Base-by-base conservation (phyloP, 1,284 basidiomycete genomes). In the Waitea zeae region DNA sequence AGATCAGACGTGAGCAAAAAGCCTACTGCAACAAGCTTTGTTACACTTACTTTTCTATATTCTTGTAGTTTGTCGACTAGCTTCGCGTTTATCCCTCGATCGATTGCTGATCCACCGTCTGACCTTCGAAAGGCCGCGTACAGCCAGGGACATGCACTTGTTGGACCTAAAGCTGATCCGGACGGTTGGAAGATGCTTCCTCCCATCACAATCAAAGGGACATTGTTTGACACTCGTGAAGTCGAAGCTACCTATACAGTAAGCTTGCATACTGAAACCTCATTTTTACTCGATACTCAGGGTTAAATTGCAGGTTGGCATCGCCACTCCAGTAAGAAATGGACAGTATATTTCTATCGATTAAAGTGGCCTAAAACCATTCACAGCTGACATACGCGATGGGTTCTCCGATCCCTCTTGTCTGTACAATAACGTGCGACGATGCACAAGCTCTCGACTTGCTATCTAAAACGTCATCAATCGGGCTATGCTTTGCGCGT, bases 401-500 rank as follows among this genome's bases (percentile, higher is more conserved):
- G 11, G 65, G 64, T 12, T 62, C 62, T 4, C 56, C 59, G 0
- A 56, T 73, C 13, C 68, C 67, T 4, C 47, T 74, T 6, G 48
- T 55, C 27, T 41, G 70, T 17, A 64, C 59, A 5, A 42, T 72
- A 19, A 49, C 43, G 9, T 54, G 61, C 22, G 38, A 46, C 11
- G 64, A 70, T 42, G 42, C 51, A n/a, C 62, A 67, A 20, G 63
- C 61, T 2, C 53, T 71, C 7, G 67, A 70, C 38, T 42, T 69
- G 9, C 54, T 71, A 7, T 51, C 62, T 2, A 49, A 46, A 14
- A 59, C 62, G 0, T 49, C 46, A 9, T 52, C 59, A 2, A 46
- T 62, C 7, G 39, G 43, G 11, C 28, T 57, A 26, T 42, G 45
- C 33, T 50, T 61, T 7, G 34, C 47, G 12, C 55, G 57, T 17